These are phyloP conservation scores for Brassica incana DNA, from an alignment of 345 rosid genomes.

Conservation along the genomic window DNA sequence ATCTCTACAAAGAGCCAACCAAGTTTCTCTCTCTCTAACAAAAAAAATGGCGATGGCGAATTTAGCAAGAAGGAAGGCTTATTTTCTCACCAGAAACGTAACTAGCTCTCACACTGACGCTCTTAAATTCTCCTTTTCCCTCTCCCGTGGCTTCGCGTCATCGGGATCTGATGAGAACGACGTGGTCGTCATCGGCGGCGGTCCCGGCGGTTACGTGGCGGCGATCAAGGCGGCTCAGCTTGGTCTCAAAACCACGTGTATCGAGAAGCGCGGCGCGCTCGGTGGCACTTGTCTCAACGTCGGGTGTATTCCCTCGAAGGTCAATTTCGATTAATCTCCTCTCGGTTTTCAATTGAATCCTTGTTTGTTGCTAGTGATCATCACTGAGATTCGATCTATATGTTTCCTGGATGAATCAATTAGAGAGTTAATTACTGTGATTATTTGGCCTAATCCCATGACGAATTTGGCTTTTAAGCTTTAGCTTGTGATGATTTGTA, in stretches of 20 bases:
- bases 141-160: slow-evolving; percentile 68
- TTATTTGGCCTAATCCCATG: no score
- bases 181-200: slow-evolving; percentile 87
- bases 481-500: background rate
- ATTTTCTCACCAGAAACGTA: slow-evolving; percentile 51
- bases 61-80: slow-evolving; percentile 64
- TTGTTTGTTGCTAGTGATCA: background rate
- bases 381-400: slow-evolving; percentile 13
- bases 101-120: slow-evolving; percentile 47
- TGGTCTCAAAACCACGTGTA: slow-evolving; percentile 86
- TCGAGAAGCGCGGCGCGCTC: slow-evolving; percentile 86
- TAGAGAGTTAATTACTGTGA: background rate
- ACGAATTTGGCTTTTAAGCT: no score
- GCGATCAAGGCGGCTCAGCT: slow-evolving; percentile 93
- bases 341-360: background rate
- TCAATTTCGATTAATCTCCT: slow-evolving; percentile 14
- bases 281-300: slow-evolving; percentile 96
- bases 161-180: slow-evolving; percentile 88
- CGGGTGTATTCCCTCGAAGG: slow-evolving; percentile 95
- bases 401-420: background rate
- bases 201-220: slow-evolving; percentile 94
- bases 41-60: slow-evolving; percentile 73
- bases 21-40: slow-evolving; percentile 23
- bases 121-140: slow-evolving; percentile 50
- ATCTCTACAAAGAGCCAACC: slow-evolving; percentile 37